Evolutionary conservation across 352 stramenopile genomes (phyloP), one percentile per base, ranked within the genome.

Genomic region (Globisporangium uncinulatum): DNA sequence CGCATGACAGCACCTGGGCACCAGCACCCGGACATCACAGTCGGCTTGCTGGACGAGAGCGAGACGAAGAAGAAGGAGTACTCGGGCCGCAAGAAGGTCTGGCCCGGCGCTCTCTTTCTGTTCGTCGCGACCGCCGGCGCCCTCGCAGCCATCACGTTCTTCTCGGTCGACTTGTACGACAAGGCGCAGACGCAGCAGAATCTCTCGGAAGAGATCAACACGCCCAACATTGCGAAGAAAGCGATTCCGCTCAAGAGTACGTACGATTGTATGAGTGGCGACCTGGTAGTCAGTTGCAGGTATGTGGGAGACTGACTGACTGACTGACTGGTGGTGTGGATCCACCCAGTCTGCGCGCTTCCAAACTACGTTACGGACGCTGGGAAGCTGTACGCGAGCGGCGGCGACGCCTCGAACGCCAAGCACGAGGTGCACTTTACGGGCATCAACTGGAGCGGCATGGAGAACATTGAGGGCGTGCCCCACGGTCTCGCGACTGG

Each of bases 401-500:
- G 79, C 53, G 77, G 69, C 24, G 71, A 76, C 37, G 70, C 57
- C 2, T 13, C 34, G 21, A 73, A 74, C 19, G 54, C 71, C 13
- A 83, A 83, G 56, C 56, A 87, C 59, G 72, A 86, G 47, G 64
- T 93, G 7, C 71, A 83, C 44, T 87, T 93, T 54, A 93, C 80
- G n/a, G 83, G 83, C 37, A 89, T 93, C 66, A 93, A 93, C 65
- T 93, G 83, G 83, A 93, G 81, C 50, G 83, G 83, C 52, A 93
- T 93, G 83, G 83, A 93, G 66, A 91, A 93, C 61, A 31, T 64
- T 0, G 81, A 91, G 49, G 83, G 83, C 13, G 81, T 93, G 20
- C 83, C 83, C 1, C 80, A 93, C 53, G 83, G 83, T 9, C 70
- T 93, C 4, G 80, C 81, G 0, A 79, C 67, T 5, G 79, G 81